Evolutionary conservation across 805 yeast genomes (phyloP), one percentile per base, ranked within the genome.

Genomic region (Sungouiozyma ichnusensis): DNA sequence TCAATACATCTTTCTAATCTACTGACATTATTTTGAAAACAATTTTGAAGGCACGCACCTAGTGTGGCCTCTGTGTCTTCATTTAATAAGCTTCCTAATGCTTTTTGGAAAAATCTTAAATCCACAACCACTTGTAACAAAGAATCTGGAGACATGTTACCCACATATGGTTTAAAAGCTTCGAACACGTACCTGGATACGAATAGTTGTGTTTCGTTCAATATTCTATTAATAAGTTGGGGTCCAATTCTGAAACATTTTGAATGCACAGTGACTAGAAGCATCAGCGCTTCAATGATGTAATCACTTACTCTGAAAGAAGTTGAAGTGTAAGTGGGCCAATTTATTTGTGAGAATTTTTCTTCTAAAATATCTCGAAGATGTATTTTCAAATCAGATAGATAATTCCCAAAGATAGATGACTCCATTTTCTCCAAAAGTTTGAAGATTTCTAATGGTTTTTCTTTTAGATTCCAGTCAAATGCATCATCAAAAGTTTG

Each of bases 101-200:
- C 53, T 38, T 48, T 58, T 37, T 69, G 65, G 53, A 76, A 66
- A 48, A 76, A 75, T 50, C 74, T 76, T 20, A 76, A 51, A 49
- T 77, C 83, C 3, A 77, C 69, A 0, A 71, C 64, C 2, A 69
- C 64, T 53, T 77, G 82, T 41, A 72, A 57, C 35, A 71, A 55
- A 1, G 78, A 79, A 29, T 66, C 70, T 7, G 66, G 57, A 1
- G 74, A 67, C 33, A 74, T 64, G 13, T 58, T 54, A 27, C 74
- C 76, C 6, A 73, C 52, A 27, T 65, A 71, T 19, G 62, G 60
- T 73, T 67, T 45, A 65, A 62, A 33, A 44, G 61, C 44, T 62
- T 68, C 53, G 63, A 63, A 46, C 65, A 56, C n/a, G 59, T 50
- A 44, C 57, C 58, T 27, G 52, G 64, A 35, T 62, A 58, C 42